phyloP scores from a whole-genome alignment of 1,284 basidiomycete genomes.

The Ustilago trichophora region DNA sequence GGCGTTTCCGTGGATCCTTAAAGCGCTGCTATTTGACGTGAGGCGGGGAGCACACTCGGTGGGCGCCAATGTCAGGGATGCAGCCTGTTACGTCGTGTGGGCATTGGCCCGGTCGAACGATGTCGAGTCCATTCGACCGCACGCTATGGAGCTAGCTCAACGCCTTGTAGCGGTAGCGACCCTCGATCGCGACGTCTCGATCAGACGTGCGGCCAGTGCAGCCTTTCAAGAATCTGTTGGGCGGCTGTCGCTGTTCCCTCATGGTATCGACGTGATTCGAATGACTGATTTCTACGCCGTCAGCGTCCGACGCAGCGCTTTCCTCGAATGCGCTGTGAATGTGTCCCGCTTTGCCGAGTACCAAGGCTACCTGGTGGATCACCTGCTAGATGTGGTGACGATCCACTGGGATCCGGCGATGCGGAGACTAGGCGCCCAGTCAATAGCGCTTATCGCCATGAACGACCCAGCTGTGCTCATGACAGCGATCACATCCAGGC shows the following conservation, averaged over 20 bases:
- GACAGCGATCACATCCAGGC: constrained; percentile 68
- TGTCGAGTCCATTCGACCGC: constrained; percentile 72
- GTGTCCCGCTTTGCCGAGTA: constrained; percentile 88
- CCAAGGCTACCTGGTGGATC: constrained; percentile 75
- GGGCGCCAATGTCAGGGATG: constrained; percentile 92
- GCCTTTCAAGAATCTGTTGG: constrained; percentile 98
- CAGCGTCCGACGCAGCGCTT: constrained; percentile 83
- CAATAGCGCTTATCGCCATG: constrained; percentile 76
- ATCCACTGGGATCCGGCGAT: constrained; percentile 90
- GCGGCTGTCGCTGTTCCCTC: constrained; percentile 80
- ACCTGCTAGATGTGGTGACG: constrained; percentile 78
- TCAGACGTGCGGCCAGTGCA: constrained; percentile 94
- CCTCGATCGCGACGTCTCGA: constrained; percentile 92
- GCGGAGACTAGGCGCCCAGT: constrained; percentile 81
- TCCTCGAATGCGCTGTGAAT: constrained; percentile 81
- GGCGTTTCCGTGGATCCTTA: constrained; percentile 47
- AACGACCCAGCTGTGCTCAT: constrained; percentile 73
- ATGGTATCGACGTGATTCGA: constrained; percentile 90
- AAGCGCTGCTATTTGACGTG: constrained; percentile 87
- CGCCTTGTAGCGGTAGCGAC: constrained; percentile 80
- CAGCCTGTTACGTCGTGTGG: constrained; percentile 94
- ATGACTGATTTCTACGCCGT: constrained; percentile 96
- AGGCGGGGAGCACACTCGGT: constrained; percentile 90
- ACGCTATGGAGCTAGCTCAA: constrained; percentile 73
- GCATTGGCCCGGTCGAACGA: constrained; percentile 77